phyloP scores from a whole-genome alignment of 768 basidiomycete genomes.

The Tylopilus balloui region DNA sequence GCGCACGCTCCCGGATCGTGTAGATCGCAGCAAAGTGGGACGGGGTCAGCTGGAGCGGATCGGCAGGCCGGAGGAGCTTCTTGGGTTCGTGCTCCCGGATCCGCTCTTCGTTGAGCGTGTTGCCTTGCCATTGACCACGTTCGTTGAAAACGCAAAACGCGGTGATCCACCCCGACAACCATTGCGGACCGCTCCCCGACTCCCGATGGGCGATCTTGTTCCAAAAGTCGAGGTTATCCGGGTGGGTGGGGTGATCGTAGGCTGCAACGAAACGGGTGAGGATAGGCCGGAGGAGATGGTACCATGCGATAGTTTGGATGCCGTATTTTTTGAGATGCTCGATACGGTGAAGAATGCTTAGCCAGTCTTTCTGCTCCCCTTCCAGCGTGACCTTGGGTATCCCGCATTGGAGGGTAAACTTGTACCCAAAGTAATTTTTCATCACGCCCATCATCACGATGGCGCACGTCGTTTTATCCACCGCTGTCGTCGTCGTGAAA shows the following conservation, averaged over 20 bases:
- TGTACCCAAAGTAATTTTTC: conserved; percentile 39
- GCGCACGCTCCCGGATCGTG: conserved; percentile 17
- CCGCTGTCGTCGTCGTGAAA: conserved; percentile 42
- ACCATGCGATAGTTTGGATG: conserved; percentile 35
- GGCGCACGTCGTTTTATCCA: conserved; percentile 36
- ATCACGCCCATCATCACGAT: conserved; percentile 42
- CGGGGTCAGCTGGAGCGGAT: conserved; percentile 23
- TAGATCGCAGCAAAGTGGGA: conserved; percentile 28
- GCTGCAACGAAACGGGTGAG: conserved; percentile 35
- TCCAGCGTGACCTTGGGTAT: conserved; percentile 44
- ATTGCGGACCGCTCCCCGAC: conserved; percentile 26
- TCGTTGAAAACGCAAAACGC: conserved; percentile 35
- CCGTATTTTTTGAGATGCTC: conserved; percentile 39
- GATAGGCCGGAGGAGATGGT: conserved; percentile 38
- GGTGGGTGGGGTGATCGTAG: conserved; percentile 30
- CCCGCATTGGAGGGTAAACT: conserved; percentile 33
- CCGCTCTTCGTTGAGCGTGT: conserved; percentile 28
- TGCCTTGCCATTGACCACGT: conserved; percentile 32
- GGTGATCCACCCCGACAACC: conserved; percentile 39
- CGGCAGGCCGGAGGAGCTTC: conserved; percentile 29
- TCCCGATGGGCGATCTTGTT: conserved; percentile 31
- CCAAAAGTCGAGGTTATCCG: conserved; percentile 37
- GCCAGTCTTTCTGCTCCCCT: conserved; percentile 40
- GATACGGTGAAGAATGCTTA: conserved; percentile 32
- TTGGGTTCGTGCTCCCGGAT: conserved; percentile 27